Evolutionary conservation across 1,284 basidiomycete species (phyloP), one percentile per base, ranked within the genome.

Genomic region (Marasmius fiardii): DNA sequence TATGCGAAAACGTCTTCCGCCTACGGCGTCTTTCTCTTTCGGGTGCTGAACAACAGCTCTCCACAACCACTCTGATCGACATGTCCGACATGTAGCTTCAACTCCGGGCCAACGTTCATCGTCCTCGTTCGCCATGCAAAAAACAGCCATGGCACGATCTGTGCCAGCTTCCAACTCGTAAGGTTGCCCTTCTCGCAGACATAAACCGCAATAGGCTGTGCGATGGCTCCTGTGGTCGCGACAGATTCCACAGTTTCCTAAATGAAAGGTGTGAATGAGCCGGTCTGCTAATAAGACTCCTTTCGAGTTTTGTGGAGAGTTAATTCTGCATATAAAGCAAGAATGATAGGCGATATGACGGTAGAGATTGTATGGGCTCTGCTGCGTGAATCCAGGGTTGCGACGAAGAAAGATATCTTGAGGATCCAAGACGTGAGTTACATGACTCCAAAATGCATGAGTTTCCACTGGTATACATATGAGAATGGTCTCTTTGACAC

Each of bases 291-390:
- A 61, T 2, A 71, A 73, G 12, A 87, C 74, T 7, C 86, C 86
- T 6, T 68, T 59, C 28, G 70, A 74, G 3, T 75, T 68, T 54
- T 68, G 71, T 0, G 88, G 85, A 4, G 68, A 68, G 67, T 88
- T 90, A 64, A 90, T 73, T 11, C 88, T 80, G 69, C 88, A 90
- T n/a, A 89, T 78, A 41, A 77, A 65, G 68, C 88, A 90, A 23
- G 77, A 79, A 58, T 59, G 67, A 31, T 51, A 62, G 26, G 71
- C 60, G 23, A 79, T 71, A 52, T 68, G 69, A 55, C 71, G 73
- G 57, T 75, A 74, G 60, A 79, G 77, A 18, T 66, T 67, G 57
- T 74, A 76, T 1, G 72, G 68, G 1, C 71, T 65, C 3, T 71
- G 59, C 43, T 65, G 66, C 16, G 66, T 64, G 8, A 67, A 67